Evolutionary conservation across 202 grass and related monocot species (phyloP), one percentile per base, ranked within the genome.

Genomic region (Schoenoplectus triqueter): DNA sequence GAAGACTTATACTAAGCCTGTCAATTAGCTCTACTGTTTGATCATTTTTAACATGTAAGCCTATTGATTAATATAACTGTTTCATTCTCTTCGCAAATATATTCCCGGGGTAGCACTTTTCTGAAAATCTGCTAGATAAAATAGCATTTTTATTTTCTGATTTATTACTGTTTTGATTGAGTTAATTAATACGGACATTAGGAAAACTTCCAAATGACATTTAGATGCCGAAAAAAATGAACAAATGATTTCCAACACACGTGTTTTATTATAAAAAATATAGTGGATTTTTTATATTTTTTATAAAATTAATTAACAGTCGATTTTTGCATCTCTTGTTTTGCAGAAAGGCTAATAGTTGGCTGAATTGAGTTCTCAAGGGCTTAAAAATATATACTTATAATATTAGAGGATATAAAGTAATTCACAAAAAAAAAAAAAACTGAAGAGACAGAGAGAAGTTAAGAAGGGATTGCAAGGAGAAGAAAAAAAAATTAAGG

Each of bases 21-120:
- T 75, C 72, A 75, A 75, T 75, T 75, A 31, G 72, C 7, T 22
- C 48, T 31, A 31, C 72, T 54, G 20, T 75, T 55, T 51, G 19
- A 13, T 55, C 0, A 1, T 31, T 39, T 40, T 39, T 51, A 21
- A 78, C 41, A 7, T 57, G 22, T 78, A 78, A 57, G 22, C 5
- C 20, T 42, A 78, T 78, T 60, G 60, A 74, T 22, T 31, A 52
- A 48, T 73, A 10, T 3, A 50, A 73, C 69, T 50, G 8, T 19
- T 71, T 48, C 7, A 51, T 13, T 52, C 18, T 48, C 20, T 50
- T 74, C 17, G 3, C 11, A 74, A 71, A 51, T 52, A 22, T 74
- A 3, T 74, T 52, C 18, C 7, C 47, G 46, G 6, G 17, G 17
- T 20, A 50, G 70, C 46, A 19, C 7, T 3, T 50, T 55, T 31